These are phyloP conservation scores for Gracilaria domingensis DNA, from an alignment of 23 red algal genomes.

Conservation along the genomic window DNA sequence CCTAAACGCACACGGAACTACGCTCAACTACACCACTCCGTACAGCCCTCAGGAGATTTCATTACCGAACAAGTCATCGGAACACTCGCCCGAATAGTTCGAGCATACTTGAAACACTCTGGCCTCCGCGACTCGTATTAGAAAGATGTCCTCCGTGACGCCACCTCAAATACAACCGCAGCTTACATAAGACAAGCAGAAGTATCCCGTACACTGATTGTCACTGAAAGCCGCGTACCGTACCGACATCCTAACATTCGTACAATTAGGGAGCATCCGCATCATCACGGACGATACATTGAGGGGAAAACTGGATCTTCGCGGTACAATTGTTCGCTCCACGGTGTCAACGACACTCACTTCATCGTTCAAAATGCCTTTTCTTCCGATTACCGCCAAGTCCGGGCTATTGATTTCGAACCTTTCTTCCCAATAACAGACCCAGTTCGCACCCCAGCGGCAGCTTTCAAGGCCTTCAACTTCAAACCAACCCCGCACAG, in stretches of 20 bases:
- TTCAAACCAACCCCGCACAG: background rate
- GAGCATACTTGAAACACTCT: background rate
- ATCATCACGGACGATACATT: background rate
- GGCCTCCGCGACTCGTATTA: background rate
- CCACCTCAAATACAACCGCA: background rate
- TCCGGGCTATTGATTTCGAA: background rate
- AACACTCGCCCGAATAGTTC: background rate
- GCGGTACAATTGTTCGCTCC: background rate
- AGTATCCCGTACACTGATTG: background rate
- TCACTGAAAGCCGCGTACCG: background rate
- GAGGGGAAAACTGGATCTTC: background rate
- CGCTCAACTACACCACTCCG: background rate
- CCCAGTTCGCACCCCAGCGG: background rate
- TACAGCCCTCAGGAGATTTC: slow-evolving; percentile 16
- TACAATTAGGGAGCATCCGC: background rate
- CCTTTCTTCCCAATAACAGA: background rate
- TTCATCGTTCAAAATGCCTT: background rate
- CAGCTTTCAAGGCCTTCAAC: background rate
- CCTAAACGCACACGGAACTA: background rate
- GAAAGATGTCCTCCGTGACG: background rate
- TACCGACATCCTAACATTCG: background rate
- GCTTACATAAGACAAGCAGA: background rate
- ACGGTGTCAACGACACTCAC: background rate
- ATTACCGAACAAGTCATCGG: background rate
- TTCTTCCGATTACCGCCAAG: background rate